These are phyloP conservation scores for Bidens hawaiensis DNA, from an alignment of 140 eudicot species.

Conservation along the genomic window DNA sequence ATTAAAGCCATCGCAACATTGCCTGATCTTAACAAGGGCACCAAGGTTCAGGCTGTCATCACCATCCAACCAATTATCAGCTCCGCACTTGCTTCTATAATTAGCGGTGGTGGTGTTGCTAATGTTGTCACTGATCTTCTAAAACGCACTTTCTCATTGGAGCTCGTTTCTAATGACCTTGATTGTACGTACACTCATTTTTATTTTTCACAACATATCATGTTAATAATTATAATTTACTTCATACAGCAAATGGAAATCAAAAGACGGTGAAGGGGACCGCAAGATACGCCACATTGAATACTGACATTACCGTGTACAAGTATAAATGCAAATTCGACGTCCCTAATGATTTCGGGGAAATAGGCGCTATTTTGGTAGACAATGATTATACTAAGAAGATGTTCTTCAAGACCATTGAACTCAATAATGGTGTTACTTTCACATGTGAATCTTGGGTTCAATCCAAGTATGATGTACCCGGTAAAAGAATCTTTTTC, in stretches of 20 bases:
- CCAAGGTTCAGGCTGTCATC: conserved; percentile 23
- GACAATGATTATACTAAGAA: conserved; percentile 43
- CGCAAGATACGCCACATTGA: conserved; percentile 15
- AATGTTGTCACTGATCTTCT: conserved; percentile 20
- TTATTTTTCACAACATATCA: background rate
- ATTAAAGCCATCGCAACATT: conserved; percentile 18
- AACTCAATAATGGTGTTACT: conserved; percentile 24
- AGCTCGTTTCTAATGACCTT: conserved; percentile 31
- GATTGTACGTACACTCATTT: conserved; percentile 19
- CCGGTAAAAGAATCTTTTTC: conserved; percentile 45
- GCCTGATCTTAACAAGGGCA: conserved; percentile 13
- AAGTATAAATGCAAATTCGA: conserved; percentile 33
- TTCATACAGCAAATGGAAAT: conserved; percentile 21
- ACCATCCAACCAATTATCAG: conserved; percentile 25
- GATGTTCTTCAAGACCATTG: conserved; percentile 38
- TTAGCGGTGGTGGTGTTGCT: conserved; percentile 5
- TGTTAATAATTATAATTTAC: background rate
- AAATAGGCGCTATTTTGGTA: conserved; percentile 47
- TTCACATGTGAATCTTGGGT: conserved; percentile 59
- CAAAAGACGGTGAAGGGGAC: conserved; percentile 9
- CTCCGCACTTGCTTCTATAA: conserved; percentile 10
- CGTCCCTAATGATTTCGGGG: conserved; percentile 45
- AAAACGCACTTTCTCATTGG: conserved; percentile 16
- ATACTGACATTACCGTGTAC: conserved; percentile 7
- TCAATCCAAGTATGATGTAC: conserved; percentile 39